Base-by-base conservation (phyloP, 768 basidiomycete genomes). In the Agrocybe praecox region DNA sequence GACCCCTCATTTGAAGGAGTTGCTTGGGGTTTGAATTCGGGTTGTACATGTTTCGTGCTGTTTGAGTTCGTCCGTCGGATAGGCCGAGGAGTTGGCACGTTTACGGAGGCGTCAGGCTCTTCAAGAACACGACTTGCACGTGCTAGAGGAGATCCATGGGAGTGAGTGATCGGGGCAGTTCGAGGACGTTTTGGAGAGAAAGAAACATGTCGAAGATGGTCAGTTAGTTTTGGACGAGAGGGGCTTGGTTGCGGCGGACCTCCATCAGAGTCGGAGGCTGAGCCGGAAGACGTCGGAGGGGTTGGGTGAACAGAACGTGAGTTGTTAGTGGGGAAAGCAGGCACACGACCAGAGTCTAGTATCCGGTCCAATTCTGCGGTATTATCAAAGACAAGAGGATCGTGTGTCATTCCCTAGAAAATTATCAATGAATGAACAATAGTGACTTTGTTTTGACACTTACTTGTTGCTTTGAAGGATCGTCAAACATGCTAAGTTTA, bases 141-240 rank as follows among this genome's bases (percentile, higher is more conserved):
- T 2, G 63, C 50, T 1, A 65, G 59, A 11, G 73, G 69, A 23
- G 74, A 72, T 29, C 53, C 49, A 63, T 59, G 24, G 19, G 72
- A 59, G 21, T 65, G 45, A 63, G 53, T 26, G 23, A 70, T 59
- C 22, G 68, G 72, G 5, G 79, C 71, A 54, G 73, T 83, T 10
- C 88, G 83, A 1, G 89, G 90, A 14, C 91, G 82, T 65, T 88
- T 86, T 1, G 90, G 90, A 14, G 90, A 91, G 70, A 92, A 89
- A 0, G 83, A 82, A 36, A 88, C 82, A 43, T 83, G 82, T 32
- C 83, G 82, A 9, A 94, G 76, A 4, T 89, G 84, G 63, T 92
- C 90, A 1, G 88, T 78, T 26, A 94, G 75, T 65, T 81, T 87
- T 3, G 87, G 87, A 46, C 86, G 81, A 6, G 82, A 67, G 3